These are phyloP conservation scores for Beauveria bassiana DNA, from an alignment of 2,329 filamentous ascomycete genomes.

Conservation along the genomic window DNA sequence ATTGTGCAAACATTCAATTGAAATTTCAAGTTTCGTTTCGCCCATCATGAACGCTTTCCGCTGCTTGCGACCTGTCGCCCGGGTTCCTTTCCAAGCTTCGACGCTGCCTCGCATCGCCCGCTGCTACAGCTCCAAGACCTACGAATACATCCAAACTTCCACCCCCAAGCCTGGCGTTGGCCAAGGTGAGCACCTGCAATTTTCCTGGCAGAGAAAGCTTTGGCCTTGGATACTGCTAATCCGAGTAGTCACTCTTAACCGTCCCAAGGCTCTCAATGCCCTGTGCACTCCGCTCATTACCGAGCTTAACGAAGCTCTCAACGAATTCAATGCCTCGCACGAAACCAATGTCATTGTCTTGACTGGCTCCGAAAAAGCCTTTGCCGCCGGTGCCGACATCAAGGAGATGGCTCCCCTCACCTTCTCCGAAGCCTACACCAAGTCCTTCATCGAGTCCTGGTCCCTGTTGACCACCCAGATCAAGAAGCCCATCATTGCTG, in stretches of 20 bases:
- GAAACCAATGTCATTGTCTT: constrained; percentile 71
- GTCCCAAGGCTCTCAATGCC: constrained; percentile 92
- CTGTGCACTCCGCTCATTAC: constrained; percentile 83
- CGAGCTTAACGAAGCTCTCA: constrained; percentile 77
- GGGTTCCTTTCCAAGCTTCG: constrained; percentile 42
- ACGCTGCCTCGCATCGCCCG: constrained; percentile 49
- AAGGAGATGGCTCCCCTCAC: constrained; percentile 96
- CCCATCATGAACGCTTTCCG: constrained; percentile 45
- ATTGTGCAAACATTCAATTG: neutral
- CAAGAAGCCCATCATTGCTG: constrained; percentile 90
- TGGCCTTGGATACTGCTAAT: neutral
- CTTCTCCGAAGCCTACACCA: constrained; percentile 80
- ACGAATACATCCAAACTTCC: constrained; percentile 77
- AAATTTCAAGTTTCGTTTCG: neutral
- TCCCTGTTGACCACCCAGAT: constrained; percentile 74
- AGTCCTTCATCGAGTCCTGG: constrained; percentile 93
- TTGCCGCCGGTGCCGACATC: constrained; percentile 94
- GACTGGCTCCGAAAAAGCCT: constrained; percentile 83
- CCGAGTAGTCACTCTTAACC: constrained; percentile 76
- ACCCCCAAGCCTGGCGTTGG: constrained; percentile 83
- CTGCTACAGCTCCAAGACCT: constrained; percentile 47
- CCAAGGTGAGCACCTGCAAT: constrained; percentile 53
- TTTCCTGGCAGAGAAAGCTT: neutral
- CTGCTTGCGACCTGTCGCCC: constrained; percentile 51
- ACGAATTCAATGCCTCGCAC: constrained; percentile 60